A percentile compares a stretch with the other conserved stretches of the same genome.
These are phyloP conservation scores for Bryum argenteum DNA, from an alignment of 225 moss, liverwort and hornwort species.

Conservation along the genomic window DNA sequence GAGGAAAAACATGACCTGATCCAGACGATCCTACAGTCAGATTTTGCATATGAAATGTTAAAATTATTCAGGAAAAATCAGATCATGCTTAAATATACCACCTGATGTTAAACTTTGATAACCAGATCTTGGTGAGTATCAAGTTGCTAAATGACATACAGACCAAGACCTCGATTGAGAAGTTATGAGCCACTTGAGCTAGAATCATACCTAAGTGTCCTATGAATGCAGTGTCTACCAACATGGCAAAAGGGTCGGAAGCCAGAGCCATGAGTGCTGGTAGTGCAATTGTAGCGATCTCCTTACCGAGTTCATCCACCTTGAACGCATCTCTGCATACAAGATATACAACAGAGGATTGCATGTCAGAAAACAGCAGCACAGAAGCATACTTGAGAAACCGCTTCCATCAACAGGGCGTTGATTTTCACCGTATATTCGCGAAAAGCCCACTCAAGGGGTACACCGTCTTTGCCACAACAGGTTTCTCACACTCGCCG, in stretches of 20 bases:
- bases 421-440: conserved; percentile 23
- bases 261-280: conserved; percentile 83
- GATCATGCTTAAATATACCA: no score
- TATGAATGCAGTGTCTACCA: conserved; percentile 88
- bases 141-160: not conserved
- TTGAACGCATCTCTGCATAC: conserved; percentile 44
- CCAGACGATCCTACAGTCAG: not conserved
- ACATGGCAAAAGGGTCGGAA: conserved; percentile 80
- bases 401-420: not conserved
- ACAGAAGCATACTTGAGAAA: not conserved
- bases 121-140: not conserved
- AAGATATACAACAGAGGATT: not conserved
- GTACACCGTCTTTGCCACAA: conserved; percentile 16
- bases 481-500: conserved; percentile 21
- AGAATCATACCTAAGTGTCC: conserved; percentile 69
- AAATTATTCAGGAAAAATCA: no score
- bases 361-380: not conserved
- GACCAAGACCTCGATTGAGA: not conserved
- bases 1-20: not conserved
- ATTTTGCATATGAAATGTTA: not conserved
- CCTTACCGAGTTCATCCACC: conserved; percentile 76
- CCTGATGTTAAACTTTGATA: no score
- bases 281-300: conserved; percentile 77
- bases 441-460: conserved; percentile 34
- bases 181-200: not conserved